Base-by-base conservation (phyloP, 129 eudicot genomes). In the Centaurea solstitialis region DNA sequence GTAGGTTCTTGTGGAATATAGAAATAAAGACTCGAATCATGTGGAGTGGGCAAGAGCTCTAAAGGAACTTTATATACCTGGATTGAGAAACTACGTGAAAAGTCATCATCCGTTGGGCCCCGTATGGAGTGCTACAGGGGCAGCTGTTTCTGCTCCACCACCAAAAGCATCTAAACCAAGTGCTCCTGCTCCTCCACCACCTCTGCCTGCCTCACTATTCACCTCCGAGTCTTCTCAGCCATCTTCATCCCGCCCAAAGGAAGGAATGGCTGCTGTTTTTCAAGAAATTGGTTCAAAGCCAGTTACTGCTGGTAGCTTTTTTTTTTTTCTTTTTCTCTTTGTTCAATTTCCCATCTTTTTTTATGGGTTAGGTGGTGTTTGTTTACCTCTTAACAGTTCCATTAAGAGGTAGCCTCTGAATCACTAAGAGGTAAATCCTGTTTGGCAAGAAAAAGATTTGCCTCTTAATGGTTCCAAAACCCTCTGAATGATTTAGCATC, bases 11-110 rank as follows among this genome's bases (percentile, higher is more conserved):
- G 92, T 94, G 37, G 97, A 92, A 87, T 94, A 89, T 76, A 92
- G 84, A 87, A 92, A 80, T 81, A 94, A 94, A 85, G 97, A 94
- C 66, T 79, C 97, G 23, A 89, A 89, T 74, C 99, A 94, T 79
- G 97, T 92, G 37, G 99, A 94, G 82, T 94, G 99, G 99, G 99
- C 97, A 53, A 92, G 92, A 82, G 94, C 99, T 86, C 28, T 94
- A 81, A 94, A 94, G 87, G 97, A 92, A 86, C 93, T 94, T 9
- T 94, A 86, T 73, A 24, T 92, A 20, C 93, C 97, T 4, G 99
- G 99, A 61, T 87, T 94, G 86, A 90, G 99, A 83, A 91, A 92
- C 79, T 94, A 86, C 28, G 97, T 94, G 59, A 94, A 94, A 89
- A 71, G 87, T 69, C 90, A 86, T 80, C 86, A 94, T 66, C 99